A percentile compares a stretch with the other conserved stretches of the same genome.
These are phyloP conservation scores for Citrus reticulata DNA, from an alignment of 345 rosid species.

Conservation along the genomic window DNA sequence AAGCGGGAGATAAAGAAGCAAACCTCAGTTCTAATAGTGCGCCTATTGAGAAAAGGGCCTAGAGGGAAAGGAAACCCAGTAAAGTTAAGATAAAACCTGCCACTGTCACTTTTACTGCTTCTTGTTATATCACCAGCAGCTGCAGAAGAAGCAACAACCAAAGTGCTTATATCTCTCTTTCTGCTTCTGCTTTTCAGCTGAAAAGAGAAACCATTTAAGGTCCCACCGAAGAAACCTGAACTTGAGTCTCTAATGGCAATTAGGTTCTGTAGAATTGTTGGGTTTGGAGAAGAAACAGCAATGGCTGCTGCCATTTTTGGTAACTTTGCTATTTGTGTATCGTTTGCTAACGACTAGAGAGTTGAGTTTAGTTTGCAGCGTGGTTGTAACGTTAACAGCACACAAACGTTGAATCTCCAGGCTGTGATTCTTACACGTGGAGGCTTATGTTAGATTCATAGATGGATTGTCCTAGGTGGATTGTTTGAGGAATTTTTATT, in stretches of 20 bases:
- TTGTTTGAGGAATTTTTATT: constrained; percentile 7
- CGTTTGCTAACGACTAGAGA: neutral
- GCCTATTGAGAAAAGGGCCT: constrained; percentile 91
- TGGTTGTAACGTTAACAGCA: neutral
- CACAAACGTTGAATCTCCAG: constrained; percentile 17
- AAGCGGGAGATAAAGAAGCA: constrained; percentile 15
- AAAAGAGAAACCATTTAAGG: constrained; percentile 36
- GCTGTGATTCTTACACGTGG: constrained; percentile 53
- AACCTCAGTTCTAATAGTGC: constrained; percentile 86
- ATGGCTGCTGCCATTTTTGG: constrained; percentile 44
- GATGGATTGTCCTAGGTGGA: constrained; percentile 25
- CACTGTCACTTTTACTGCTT: constrained; percentile 24
- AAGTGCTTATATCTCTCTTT: constrained; percentile 25
- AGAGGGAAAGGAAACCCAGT: constrained; percentile 98
- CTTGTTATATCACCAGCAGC: constrained; percentile 36
- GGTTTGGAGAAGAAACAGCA: constrained; percentile 53
- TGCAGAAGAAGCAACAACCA: constrained; percentile 38
- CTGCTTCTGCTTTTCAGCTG: constrained; percentile 34
- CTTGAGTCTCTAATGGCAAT: constrained; percentile 31
- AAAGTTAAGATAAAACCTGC: constrained; percentile 74
- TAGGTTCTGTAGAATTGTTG: constrained; percentile 40
- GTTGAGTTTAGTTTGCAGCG: neutral
- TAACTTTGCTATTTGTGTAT: neutral
- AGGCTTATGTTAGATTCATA: constrained; percentile 9
- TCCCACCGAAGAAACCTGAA: constrained; percentile 42